Evolutionary conservation across 441 rosid species (phyloP), one percentile per base, ranked within the genome.

Genomic region (Syzygium syzygioides): DNA sequence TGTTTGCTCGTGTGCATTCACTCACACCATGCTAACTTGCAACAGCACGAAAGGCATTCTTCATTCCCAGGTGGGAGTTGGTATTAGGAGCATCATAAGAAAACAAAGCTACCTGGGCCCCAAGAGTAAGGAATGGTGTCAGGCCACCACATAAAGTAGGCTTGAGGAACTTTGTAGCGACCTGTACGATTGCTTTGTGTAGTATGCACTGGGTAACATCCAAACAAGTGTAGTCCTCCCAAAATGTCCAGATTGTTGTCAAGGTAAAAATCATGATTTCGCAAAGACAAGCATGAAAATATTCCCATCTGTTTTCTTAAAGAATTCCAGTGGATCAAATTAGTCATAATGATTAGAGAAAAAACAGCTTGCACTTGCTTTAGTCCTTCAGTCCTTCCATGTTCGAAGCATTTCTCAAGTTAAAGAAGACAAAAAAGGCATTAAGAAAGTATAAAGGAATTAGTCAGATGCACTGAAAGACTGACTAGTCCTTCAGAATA

Each of bases 161-260:
- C 87, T 92, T 92, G 5, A 95, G 90, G 90, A 87, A 92, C 89
- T 95, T 95, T 5, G 94, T 89, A 88, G 96, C 96, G 41, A 95
- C 95, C 54, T 89, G 91, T 89, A 98, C 53, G 54, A 97, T 93
- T 52, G 91, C 89, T 91, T 94, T 95, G 94, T 97, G 97, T 87
- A 98, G 90, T 90, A 92, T 89, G 92, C 99, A 98, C 71, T 95
- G 99, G 15, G 96, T 94, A 54, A 93, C 92, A 91, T 96, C 99
- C 95, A 96, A 95, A 92, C 99, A 98, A 85, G 99, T 97, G 89
- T 92, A 94, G 91, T 95, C 98, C 87, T 96, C 98, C 99, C 97
- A 97, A 87, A 95, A 91, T 57, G 91, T 90, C 98, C 88, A 93
- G 88, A 87, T 87, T 86, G 54, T 90, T 64, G 94, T 96, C 89